Evolutionary conservation across 768 basidiomycete genomes (phyloP).

Genomic region (Boletus eberwhitei): DNA sequence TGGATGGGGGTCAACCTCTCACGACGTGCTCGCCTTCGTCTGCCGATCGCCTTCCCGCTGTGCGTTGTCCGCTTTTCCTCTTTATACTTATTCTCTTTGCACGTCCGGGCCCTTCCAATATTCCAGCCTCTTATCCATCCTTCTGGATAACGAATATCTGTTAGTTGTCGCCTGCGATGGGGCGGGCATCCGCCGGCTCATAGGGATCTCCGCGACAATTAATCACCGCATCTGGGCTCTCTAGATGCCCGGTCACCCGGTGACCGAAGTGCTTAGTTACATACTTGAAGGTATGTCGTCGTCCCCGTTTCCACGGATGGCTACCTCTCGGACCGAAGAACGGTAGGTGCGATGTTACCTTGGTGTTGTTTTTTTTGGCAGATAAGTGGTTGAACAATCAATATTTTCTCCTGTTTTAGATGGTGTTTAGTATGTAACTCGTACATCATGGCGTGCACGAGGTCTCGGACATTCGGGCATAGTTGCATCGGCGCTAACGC

Average conservation of each 20-base stretch:
- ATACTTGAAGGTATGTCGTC: too few species aligned
- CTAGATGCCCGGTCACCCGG: too few species aligned
- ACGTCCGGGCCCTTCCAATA: too few species aligned
- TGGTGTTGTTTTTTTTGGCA: background rate
- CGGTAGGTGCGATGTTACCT: background rate
- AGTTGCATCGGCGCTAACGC: background rate
- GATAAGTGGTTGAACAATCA: background rate
- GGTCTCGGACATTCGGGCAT: background rate
- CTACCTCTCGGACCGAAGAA: background rate
- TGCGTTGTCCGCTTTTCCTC: background rate
- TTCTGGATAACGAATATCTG: background rate
- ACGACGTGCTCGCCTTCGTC: too few species aligned
- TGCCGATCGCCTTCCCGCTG: background rate
- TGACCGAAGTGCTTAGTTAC: too few species aligned
- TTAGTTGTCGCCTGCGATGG: background rate
- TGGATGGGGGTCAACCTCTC: too few species aligned
- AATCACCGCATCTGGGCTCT: background rate
- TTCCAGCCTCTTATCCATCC: background rate
- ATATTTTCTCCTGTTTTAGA: background rate
- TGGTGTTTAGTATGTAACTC: background rate
- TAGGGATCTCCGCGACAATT: background rate
- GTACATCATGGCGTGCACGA: background rate
- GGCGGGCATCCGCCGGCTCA: background rate
- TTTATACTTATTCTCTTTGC: background rate
- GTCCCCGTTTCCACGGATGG: too few species aligned